These are phyloP conservation scores for Tulasnella sp. DNA, from an alignment of 768 basidiomycete genomes.

Conservation along the genomic window DNA sequence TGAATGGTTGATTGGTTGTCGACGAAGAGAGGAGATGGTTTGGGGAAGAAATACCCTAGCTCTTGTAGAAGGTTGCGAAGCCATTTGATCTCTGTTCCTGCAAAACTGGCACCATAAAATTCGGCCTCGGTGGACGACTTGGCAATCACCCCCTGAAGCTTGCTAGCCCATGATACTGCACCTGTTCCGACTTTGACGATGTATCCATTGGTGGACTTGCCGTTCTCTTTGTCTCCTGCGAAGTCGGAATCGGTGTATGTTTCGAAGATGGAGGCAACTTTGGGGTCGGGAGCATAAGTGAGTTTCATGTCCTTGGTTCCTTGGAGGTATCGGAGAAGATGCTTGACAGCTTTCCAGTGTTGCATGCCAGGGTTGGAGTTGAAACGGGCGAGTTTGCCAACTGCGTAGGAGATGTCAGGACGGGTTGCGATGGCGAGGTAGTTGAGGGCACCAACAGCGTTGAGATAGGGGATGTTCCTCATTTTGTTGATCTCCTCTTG, in stretches of 20 bases:
- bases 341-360: constrained; percentile 19
- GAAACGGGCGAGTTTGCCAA: constrained; percentile 17
- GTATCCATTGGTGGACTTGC: constrained; percentile 34
- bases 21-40: constrained; percentile 21
- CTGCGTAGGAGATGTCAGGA: constrained; percentile 18
- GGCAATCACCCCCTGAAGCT: constrained; percentile 36
- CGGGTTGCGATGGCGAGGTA: neutral
- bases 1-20: constrained; percentile 16
- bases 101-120: constrained; percentile 27
- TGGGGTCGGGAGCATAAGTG: neutral
- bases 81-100: constrained; percentile 27
- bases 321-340: constrained; percentile 14
- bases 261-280: neutral
- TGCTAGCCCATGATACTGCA: constrained; percentile 35
- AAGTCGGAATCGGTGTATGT: constrained; percentile 30
- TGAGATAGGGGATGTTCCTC: constrained; percentile 12
- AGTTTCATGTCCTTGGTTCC: constrained; percentile 14
- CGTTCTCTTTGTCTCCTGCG: constrained; percentile 27
- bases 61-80: constrained; percentile 24
- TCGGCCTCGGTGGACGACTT: constrained; percentile 31
- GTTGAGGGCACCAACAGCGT: constrained; percentile 11
- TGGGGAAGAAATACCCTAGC: constrained; percentile 5
- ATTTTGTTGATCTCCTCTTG: constrained; percentile 23
- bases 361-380: constrained; percentile 11
- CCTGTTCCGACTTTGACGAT: constrained; percentile 33